Evolutionary conservation across 176 grass and related monocot species (phyloP).

Genomic region (Cenchrus fungigraminus): DNA sequence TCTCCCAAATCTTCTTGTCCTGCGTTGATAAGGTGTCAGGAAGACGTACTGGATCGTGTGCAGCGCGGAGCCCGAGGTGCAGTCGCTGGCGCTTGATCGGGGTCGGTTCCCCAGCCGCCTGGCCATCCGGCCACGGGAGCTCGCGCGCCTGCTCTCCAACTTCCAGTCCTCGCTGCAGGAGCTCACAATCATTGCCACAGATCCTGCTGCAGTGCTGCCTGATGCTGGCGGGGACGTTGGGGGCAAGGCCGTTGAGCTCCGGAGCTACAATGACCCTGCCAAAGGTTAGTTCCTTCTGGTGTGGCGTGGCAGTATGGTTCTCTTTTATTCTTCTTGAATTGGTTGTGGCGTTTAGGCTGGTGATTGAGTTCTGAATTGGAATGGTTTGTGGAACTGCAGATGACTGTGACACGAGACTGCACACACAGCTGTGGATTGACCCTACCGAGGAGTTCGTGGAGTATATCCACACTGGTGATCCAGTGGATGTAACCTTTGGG

Average conservation of each 20-base stretch:
- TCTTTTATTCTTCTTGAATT: conserved; percentile 2
- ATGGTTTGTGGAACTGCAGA: conserved; percentile 51
- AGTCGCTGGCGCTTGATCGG: conserved; percentile 73
- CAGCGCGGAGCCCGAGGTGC: conserved; percentile 70
- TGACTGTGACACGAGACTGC: conserved; percentile 74
- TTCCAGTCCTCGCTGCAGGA: conserved; percentile 97
- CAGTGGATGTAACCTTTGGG: conserved; percentile 87
- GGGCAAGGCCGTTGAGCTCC: conserved; percentile 86
- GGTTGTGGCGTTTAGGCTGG: background rate
- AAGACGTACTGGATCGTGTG: conserved; percentile 89
- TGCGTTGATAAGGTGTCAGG: conserved; percentile 57
- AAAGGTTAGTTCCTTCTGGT: conserved; percentile 54
- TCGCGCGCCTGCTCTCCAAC: conserved; percentile 79
- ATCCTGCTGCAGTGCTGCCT: conserved; percentile 43
- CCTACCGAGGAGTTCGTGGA: conserved; percentile 86
- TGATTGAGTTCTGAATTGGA: conserved; percentile 30
- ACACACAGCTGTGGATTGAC: conserved; percentile 98
- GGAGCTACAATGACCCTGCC: conserved; percentile 86
- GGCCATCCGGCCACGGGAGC: conserved; percentile 68
- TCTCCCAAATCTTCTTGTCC: background rate
- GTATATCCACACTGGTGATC: conserved; percentile 77
- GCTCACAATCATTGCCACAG: conserved; percentile 84
- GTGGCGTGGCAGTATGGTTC: background rate
- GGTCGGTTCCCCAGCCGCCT: conserved; percentile 70
- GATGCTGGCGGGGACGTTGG: conserved; percentile 47